Base-by-base conservation (phyloP, 495 filamentous ascomycete species). In the Neurospora africana region DNA sequence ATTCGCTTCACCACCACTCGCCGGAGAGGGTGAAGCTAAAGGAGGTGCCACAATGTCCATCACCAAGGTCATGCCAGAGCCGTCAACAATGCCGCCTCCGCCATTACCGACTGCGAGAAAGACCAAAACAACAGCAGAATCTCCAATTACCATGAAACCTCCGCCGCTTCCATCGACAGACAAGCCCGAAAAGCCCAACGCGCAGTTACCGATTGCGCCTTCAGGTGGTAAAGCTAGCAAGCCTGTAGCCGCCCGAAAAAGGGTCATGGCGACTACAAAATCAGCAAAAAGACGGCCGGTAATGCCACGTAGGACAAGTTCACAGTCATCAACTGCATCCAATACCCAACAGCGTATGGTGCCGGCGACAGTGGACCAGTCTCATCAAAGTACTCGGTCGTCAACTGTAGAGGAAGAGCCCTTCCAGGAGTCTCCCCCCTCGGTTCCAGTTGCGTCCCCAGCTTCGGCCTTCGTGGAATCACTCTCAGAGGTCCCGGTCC, bases 1-100 rank as follows among this genome's bases (percentile, higher is more conserved):
- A 58, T 87, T 87, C 71, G 83, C 83, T 21, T 84, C 83, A 21
- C 84, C 85, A 8, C 82, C 81, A 36, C 80, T 76, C 27, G 82
- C 82, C 37, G 81, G 80, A n/a, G 80, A 78, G 53, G 80, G 82
- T 69, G 79, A 74, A 58, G 69, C 39, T 19, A 72, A 74, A 19
- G 76, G 76, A 15, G 68, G 37, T 21, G 74, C 76, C 27, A 74
- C 69, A 17, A 76, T 75, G 9, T 75, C 76, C 8, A 72, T 73
- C 19, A 76, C 71, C 68, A 79, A 61, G 38, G 43, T 58, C 35
- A 65, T 43, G 5, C 10, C 78, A 17, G 23, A 65, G 53, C 53
- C 70, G 21, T 69, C 73, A 11, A 73, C 73, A 21, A 78, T 71
- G 78, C 76, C 69, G 43, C 78, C 73, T 68, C 77, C 72, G 30